These are phyloP conservation scores for Alternaria incomplexa DNA, from an alignment of 2,329 filamentous ascomycete species.

Conservation along the genomic window DNA sequence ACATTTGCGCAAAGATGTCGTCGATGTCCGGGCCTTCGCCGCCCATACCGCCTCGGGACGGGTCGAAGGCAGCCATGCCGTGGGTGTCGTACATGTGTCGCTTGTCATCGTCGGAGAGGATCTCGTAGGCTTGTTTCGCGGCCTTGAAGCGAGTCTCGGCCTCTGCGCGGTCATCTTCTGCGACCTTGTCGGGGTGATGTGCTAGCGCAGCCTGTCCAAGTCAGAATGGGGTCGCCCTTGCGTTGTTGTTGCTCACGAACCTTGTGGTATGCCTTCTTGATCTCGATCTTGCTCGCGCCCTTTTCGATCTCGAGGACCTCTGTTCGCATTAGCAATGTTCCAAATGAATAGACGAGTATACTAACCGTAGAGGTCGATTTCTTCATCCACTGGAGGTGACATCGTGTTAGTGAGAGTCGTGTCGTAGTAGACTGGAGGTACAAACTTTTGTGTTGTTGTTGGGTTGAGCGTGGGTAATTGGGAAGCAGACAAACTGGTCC, in stretches of 20 bases:
- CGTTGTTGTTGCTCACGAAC: conserved; percentile 55
- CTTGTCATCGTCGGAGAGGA: conserved; percentile 94
- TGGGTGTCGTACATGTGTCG: conserved; percentile 89
- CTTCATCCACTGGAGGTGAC: conserved; percentile 47
- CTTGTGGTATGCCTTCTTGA: conserved; percentile 97
- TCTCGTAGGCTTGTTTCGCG: conserved; percentile 94
- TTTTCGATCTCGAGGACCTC: conserved; percentile 80
- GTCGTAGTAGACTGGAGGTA: neutral
- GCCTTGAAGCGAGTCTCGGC: conserved; percentile 93
- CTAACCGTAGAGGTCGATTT: conserved; percentile 65
- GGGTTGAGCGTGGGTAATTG: neutral
- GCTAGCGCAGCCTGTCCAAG: conserved; percentile 74
- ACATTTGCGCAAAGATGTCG: conserved; percentile 93
- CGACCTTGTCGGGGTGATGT: conserved; percentile 94
- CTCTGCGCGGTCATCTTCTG: conserved; percentile 80
- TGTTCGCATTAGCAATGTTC: conserved; percentile 52
- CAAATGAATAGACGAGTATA: conserved; percentile 4
- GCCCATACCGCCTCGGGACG: conserved; percentile 67
- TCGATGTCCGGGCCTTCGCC: conserved; percentile 77
- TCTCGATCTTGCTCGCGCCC: conserved; percentile 75
- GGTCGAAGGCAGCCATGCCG: conserved; percentile 95
- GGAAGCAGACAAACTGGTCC: neutral
- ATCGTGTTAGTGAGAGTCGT: conserved; percentile 16
- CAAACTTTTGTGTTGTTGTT: conserved; percentile 1
- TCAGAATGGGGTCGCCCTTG: neutral